These are phyloP conservation scores for Kluyveromyces sp. DNA, from an alignment of 1,139 yeast species.

Conservation along the genomic window DNA sequence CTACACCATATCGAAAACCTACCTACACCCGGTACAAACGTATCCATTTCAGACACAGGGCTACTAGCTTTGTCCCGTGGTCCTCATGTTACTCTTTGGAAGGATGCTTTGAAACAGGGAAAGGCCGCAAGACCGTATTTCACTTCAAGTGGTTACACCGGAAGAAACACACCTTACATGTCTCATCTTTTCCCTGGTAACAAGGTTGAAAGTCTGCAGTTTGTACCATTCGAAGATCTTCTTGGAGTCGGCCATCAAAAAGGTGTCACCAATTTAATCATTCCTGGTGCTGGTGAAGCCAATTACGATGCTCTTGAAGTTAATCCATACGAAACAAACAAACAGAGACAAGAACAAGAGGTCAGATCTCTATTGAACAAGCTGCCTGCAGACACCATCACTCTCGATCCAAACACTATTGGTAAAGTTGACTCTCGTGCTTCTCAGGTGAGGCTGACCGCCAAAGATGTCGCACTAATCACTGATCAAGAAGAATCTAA, in stretches of 20 bases:
- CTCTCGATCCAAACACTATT: slow-evolving; percentile 80
- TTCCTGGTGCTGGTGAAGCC: slow-evolving; percentile 98
- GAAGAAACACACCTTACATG: slow-evolving; percentile 74
- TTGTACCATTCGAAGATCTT: slow-evolving; percentile 94
- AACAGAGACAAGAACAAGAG: slow-evolving; percentile 91
- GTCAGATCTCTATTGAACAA: slow-evolving; percentile 82
- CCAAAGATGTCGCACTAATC: slow-evolving; percentile 49
- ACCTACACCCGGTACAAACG: slow-evolving; percentile 80
- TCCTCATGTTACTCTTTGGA: slow-evolving; percentile 87
- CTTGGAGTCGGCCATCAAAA: slow-evolving; percentile 78
- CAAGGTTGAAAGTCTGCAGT: slow-evolving; percentile 56
- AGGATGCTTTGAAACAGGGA: slow-evolving; percentile 50
- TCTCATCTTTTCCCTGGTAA: slow-evolving; percentile 79
- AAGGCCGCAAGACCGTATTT: slow-evolving; percentile 37
- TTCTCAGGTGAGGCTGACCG: slow-evolving; percentile 52
- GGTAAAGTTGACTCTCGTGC: slow-evolving; percentile 80
- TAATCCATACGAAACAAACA: slow-evolving; percentile 86
- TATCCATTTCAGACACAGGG: slow-evolving; percentile 83
- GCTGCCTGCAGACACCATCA: slow-evolving; percentile 84
- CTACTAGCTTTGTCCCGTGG: slow-evolving; percentile 89
- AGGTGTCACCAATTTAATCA: slow-evolving; percentile 73
- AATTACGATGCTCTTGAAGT: slow-evolving; percentile 90
- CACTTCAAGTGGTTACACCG: slow-evolving; percentile 32
- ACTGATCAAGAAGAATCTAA: slow-evolving; percentile 36
- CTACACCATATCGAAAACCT: slow-evolving; percentile 55